Evolutionary conservation across 2,329 filamentous ascomycete species (phyloP).

Genomic region (Annulohypoxylon truncatum): DNA sequence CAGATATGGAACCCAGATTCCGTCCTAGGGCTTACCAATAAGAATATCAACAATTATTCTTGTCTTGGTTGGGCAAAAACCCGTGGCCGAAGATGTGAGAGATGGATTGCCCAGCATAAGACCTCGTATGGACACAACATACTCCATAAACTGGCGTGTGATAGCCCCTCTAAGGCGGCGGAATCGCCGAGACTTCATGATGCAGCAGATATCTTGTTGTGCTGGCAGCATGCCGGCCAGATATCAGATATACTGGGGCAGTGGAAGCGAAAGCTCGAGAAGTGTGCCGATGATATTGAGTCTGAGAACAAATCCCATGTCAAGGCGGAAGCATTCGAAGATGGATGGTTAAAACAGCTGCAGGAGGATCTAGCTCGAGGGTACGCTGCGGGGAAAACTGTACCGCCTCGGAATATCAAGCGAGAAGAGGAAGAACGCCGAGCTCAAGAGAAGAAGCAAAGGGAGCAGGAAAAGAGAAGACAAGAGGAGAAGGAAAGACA

Average conservation of each 20-base stretch:
- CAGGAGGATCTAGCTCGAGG: constrained; percentile 1
- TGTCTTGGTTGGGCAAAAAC: constrained; percentile 25
- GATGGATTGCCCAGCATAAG: neutral
- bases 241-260: neutral
- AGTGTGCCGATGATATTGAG: neutral
- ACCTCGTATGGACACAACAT: neutral
- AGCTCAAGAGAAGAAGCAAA: neutral
- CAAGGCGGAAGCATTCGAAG: constrained; percentile 4
- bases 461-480: neutral
- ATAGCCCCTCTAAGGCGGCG: constrained; percentile 12
- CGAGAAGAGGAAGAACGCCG: constrained; percentile 2
- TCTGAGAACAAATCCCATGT: neutral
- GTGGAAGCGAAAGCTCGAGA: constrained; percentile 26
- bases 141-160: constrained; percentile 13
- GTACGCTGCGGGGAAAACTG: neutral
- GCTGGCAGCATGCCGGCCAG: constrained; percentile 21
- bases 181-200: constrained; percentile 23
- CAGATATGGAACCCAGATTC: constrained; percentile 39
- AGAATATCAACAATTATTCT: neutral
- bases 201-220: constrained; percentile 23
- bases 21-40: constrained; percentile 31
- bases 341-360: constrained; percentile 8
- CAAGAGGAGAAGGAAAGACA: constrained; percentile 5
- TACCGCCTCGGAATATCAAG: neutral
- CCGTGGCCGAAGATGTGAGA: constrained; percentile 22